These are phyloP conservation scores for Mycena vulgaris DNA, from an alignment of 768 basidiomycete species.

Conservation along the genomic window DNA sequence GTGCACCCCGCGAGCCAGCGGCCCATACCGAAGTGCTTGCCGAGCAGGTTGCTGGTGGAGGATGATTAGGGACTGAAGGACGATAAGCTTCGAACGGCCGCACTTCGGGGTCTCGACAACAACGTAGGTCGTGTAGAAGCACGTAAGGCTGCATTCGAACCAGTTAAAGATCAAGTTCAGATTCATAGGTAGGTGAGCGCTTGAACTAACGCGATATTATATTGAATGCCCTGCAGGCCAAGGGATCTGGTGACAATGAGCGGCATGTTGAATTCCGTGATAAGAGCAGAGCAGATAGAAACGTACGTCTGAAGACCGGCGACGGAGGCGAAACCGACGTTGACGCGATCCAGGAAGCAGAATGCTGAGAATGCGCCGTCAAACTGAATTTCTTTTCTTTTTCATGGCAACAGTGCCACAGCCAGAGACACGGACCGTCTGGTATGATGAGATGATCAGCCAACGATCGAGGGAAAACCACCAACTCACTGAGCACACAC, in stretches of 20 bases:
- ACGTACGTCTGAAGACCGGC: conserved; percentile 18
- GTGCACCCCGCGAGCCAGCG: conserved; percentile 18
- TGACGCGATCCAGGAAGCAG: conserved; percentile 17
- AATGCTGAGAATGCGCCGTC: background rate
- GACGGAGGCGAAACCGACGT: conserved; percentile 18
- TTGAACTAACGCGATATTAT: background rate
- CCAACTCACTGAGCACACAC: conserved; percentile 3
- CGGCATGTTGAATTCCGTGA: background rate
- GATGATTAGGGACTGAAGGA: background rate
- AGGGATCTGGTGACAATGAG: conserved; percentile 11
- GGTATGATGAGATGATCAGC: background rate
- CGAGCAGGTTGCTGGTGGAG: conserved; percentile 11
- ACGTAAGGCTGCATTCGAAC: conserved; percentile 5
- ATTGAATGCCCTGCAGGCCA: conserved; percentile 11
- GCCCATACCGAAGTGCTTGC: conserved; percentile 19
- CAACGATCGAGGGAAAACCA: no score
- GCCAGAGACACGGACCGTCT: background rate
- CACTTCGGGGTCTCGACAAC: conserved; percentile 10
- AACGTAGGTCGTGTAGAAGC: conserved; percentile 17
- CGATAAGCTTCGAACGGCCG: background rate
- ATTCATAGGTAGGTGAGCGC: no score
- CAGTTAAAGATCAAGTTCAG: background rate
- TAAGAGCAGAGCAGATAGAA: background rate
- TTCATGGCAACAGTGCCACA: background rate
- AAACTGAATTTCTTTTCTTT: no score